Evolutionary conservation across 164 flowering plant genomes (phyloP).

Genomic region (Vitis rotundifolia): DNA sequence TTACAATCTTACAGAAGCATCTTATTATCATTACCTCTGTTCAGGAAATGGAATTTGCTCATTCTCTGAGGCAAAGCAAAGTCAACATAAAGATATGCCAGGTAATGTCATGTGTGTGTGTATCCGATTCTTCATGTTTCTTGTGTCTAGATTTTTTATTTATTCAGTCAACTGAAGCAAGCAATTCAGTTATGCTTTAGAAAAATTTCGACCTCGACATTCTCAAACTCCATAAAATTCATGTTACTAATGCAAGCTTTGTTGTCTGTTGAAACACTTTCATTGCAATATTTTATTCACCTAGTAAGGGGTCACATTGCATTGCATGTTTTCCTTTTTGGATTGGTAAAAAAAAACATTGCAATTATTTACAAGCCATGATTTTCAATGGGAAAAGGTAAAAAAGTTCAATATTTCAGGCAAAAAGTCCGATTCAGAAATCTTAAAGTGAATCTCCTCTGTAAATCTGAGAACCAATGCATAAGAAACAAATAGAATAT

Average conservation of each 20-base stretch:
- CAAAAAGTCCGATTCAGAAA: too few relatives aligned
- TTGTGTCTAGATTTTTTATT: background rate
- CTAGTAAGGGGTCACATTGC: background rate
- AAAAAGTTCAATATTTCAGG: too few relatives aligned
- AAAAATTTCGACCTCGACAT: background rate
- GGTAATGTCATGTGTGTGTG: slow-evolving; percentile 38
- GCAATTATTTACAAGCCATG: too few relatives aligned
- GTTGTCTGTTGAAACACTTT: background rate
- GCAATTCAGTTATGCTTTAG: background rate
- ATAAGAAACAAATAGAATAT: too few relatives aligned
- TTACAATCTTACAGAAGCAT: background rate
- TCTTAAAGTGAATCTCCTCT: too few relatives aligned
- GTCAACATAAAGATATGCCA: slow-evolving; percentile 87
- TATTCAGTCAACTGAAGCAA: background rate
- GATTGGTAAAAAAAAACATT: too few relatives aligned
- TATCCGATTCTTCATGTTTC: background rate
- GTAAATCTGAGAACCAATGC: too few relatives aligned
- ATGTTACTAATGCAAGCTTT: background rate
- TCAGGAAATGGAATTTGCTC: slow-evolving; percentile 99
- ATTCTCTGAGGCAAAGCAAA: slow-evolving; percentile 80
- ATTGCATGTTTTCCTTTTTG: too few relatives aligned
- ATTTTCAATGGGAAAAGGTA: too few relatives aligned
- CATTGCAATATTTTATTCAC: background rate
- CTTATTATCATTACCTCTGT: slow-evolving; percentile 1
- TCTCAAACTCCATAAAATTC: background rate